Base-by-base conservation (phyloP, 768 basidiomycete genomes). In the Boletus rex-veris region DNA sequence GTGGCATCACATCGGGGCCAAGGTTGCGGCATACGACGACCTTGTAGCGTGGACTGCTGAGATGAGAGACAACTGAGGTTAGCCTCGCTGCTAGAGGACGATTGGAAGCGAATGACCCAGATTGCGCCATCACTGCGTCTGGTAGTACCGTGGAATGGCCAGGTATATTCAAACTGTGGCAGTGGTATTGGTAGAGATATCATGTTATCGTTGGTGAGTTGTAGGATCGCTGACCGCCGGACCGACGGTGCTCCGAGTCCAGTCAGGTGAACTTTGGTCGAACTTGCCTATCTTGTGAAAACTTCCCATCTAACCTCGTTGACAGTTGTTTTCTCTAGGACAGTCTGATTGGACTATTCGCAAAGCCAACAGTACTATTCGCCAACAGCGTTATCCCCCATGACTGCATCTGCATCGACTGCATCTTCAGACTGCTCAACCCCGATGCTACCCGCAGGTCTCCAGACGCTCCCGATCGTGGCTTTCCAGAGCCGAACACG, bases 401-500 rank as follows among this genome's bases (percentile, higher is more conserved):
- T 78, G n/a, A 70, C 71, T 7, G 72, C 69, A 48, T 79, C 77
- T 33, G 65, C 72, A 44, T 73, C 75, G 35, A 70, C 62, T 16
- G 68, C 73, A 52, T 81, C 80, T 52, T 81, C 81, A 9, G 81
- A 77, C 55, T 91, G 88, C 63, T 92, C 90, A 45, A 92, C 86
- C 43, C 86, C 86, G 48, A 93, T 82, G 53, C 85, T 86, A 6
- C 91, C 91, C 15, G 89, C 88, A 6, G 87, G 78, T 58, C 88
- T 75, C 91, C 92, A 92, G 14, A 95, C 89, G 60, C 77, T 92
- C 53, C 87, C 90, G 52, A 86, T 77, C 5, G 89, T 85, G 3
- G 86, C 85, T 69, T 92, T 93, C 90, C 90, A 94, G 35, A 94
- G 69, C 7, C 91, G 80, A 26, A 94, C 79, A 9, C 90, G 77